Conservation (phyloP, 1,284 basidiomycete species). For the Ceratobasidium papillatum region DNA sequence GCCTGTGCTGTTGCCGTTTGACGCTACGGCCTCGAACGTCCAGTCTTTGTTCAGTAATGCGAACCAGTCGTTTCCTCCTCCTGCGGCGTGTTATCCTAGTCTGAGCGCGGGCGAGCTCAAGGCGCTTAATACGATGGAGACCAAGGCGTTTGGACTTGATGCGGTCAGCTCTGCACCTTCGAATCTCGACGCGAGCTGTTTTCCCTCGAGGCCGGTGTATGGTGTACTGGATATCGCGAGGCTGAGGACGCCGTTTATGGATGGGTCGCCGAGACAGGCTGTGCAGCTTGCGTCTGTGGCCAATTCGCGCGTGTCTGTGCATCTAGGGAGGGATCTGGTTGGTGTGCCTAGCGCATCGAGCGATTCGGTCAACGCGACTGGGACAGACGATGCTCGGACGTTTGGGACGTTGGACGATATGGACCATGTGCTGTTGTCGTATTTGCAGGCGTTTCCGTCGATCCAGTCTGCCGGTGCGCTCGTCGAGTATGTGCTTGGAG, state of each 20-base stretch:
- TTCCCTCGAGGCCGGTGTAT: conserved; percentile 65
- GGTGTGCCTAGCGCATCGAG: conserved; percentile 54
- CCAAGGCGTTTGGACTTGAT: conserved; percentile 60
- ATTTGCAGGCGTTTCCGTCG: conserved; percentile 61
- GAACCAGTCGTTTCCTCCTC: conserved; percentile 63
- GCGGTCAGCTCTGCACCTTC: conserved; percentile 48
- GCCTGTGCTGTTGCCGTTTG: conserved; percentile 67
- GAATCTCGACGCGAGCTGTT: conserved; percentile 62
- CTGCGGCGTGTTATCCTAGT: conserved; percentile 66
- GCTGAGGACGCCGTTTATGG: conserved; percentile 64
- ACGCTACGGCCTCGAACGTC: conserved; percentile 57
- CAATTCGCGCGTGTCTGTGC: conserved; percentile 60
- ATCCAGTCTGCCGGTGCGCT: conserved; percentile 60
- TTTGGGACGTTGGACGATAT: conserved; percentile 64
- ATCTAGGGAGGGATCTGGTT: conserved; percentile 61
- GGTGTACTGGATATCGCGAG: conserved; percentile 66
- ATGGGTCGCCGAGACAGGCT: conserved; percentile 60
- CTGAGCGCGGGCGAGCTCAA: conserved; percentile 55
- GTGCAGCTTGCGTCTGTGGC: conserved; percentile 58
- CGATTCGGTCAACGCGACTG: conserved; percentile 50
- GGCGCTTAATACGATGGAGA: conserved; percentile 60
- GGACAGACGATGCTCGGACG: conserved; percentile 59
- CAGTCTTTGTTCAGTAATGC: conserved; percentile 56
- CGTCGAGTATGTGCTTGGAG: conserved; percentile 58
- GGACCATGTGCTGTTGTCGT: conserved; percentile 66